phyloP scores from a whole-genome alignment of 1,284 basidiomycete species.

The Cutaneotrichosporon arboriforme region DNA sequence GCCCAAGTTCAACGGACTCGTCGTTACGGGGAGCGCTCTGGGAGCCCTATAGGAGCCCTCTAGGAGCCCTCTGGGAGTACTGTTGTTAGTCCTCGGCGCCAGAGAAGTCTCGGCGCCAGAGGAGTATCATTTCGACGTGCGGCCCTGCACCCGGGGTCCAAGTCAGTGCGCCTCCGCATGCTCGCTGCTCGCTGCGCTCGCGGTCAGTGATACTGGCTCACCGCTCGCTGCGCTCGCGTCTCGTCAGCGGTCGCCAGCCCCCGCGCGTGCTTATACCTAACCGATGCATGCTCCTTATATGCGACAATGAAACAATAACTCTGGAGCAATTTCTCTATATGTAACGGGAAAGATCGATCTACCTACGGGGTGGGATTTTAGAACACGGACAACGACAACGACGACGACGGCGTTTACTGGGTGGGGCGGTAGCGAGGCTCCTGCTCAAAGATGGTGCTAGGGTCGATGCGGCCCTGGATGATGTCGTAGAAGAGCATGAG shows the following conservation, averaged over 20 bases:
- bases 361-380: neutral
- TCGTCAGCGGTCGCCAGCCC: too few species aligned
- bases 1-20: too few species aligned
- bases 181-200: too few species aligned
- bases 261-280: slow-evolving; percentile 2
- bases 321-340: slow-evolving; percentile 10
- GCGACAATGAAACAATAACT: slow-evolving; percentile 14
- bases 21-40: too few species aligned
- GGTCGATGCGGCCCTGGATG: slow-evolving; percentile 67
- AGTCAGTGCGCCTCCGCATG: too few species aligned
- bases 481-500: slow-evolving; percentile 96
- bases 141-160: too few species aligned
- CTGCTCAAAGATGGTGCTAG: slow-evolving; percentile 41
- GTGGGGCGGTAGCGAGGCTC: slow-evolving; percentile 25
- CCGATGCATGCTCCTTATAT: slow-evolving; percentile 20
- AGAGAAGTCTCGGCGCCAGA: too few species aligned
- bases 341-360: slow-evolving; percentile 2
- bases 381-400: neutral
- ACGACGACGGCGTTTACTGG: neutral
- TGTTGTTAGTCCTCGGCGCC: too few species aligned
- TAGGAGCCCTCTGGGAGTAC: too few species aligned
- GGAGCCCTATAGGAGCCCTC: too few species aligned
- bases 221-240: neutral
- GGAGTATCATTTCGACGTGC: too few species aligned
- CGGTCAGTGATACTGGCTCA: too few species aligned